A percentile compares a stretch with the other conserved stretches of the same genome.
Conservation (phyloP, 139 green algal genomes). For the Helicosporidium sp. region DNA sequence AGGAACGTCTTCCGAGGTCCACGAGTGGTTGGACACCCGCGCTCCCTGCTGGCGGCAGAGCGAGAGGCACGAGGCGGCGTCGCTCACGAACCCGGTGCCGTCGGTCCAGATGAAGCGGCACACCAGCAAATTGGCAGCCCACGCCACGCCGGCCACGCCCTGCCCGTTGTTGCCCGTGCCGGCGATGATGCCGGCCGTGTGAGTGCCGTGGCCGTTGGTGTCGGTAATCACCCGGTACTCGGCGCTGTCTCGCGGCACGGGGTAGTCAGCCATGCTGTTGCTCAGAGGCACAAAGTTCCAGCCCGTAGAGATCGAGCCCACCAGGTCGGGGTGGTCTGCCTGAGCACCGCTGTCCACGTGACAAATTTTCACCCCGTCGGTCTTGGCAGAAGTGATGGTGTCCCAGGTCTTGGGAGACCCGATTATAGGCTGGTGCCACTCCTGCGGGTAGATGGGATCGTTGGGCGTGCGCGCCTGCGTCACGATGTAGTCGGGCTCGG, state of each 20-base stretch:
- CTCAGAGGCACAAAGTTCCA: constrained; percentile 13
- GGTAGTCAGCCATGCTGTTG: neutral
- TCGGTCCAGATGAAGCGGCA: constrained; percentile 11
- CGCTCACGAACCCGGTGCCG: constrained; percentile 12
- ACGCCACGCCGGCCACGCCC: constrained; percentile 14
- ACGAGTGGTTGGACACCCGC: constrained; percentile 19
- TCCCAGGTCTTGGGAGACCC: constrained; percentile 6
- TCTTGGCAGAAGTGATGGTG: constrained; percentile 4
- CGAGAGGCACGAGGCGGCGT: constrained; percentile 19
- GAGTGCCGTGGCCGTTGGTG: constrained; percentile 6
- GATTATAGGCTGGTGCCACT: constrained; percentile 18
- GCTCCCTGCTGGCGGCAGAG: constrained; percentile 15
- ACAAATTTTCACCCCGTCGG: constrained; percentile 29
- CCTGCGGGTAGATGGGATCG: constrained; percentile 6
- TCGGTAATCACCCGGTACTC: neutral
- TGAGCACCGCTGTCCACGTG: constrained; percentile 45
- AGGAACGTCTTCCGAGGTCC: constrained; percentile 10
- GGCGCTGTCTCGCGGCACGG: neutral
- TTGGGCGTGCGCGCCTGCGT: neutral
- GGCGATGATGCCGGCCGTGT: constrained; percentile 5
- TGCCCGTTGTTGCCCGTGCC: constrained; percentile 9
- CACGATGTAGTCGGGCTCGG: constrained; percentile 19
- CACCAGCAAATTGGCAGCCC: neutral
- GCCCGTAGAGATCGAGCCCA: constrained; percentile 21
- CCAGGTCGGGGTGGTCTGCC: constrained; percentile 35